A percentile compares a stretch with the other conserved stretches of the same genome.
phyloP scores from a whole-genome alignment of 768 basidiomycete species.

The Lactifluus hygrophoroides region DNA sequence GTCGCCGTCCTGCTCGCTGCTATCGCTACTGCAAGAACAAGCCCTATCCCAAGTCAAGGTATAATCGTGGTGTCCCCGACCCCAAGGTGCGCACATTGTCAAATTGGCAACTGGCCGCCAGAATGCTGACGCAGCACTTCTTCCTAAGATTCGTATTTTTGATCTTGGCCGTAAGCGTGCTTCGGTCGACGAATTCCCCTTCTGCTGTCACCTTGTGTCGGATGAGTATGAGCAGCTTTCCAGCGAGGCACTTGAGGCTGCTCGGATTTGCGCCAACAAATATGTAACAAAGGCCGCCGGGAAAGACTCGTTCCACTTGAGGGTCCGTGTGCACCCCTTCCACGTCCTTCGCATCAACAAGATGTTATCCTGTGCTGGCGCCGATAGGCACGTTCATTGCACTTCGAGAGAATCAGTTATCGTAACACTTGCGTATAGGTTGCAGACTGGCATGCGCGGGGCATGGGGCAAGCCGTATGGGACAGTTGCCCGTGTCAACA shows the following conservation, averaged over 20 bases:
- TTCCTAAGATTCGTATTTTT: conserved; percentile 85
- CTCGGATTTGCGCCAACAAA: conserved; percentile 99
- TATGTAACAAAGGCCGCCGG: conserved; percentile 97
- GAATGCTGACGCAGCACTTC: not conserved
- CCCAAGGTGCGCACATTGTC: conserved; percentile 57
- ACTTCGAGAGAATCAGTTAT: not conserved
- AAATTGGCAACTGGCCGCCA: not conserved
- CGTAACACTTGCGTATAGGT: conserved; percentile 32
- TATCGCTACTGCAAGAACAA: conserved; percentile 99
- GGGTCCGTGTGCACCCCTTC: conserved; percentile 96
- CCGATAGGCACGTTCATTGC: conserved; percentile 67
- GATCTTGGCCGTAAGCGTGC: conserved; percentile 95
- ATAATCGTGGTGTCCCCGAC: conserved; percentile 99
- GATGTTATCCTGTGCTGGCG: conserved; percentile 99
- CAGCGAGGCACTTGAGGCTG: conserved; percentile 92
- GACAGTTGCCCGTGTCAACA: conserved; percentile 92
- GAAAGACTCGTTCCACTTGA: conserved; percentile 98
- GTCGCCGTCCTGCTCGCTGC: conserved; percentile 96
- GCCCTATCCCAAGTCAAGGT: conserved; percentile 91
- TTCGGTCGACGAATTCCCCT: conserved; percentile 95
- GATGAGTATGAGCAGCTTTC: conserved; percentile 98
- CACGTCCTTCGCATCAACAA: conserved; percentile 99
- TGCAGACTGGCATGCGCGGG: conserved; percentile 98
- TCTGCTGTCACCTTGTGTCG: conserved; percentile 92
- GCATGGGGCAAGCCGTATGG: conserved; percentile 99